Evolutionary conservation across 1,139 yeast genomes (phyloP).

Genomic region (Taphrina flavorubra): DNA sequence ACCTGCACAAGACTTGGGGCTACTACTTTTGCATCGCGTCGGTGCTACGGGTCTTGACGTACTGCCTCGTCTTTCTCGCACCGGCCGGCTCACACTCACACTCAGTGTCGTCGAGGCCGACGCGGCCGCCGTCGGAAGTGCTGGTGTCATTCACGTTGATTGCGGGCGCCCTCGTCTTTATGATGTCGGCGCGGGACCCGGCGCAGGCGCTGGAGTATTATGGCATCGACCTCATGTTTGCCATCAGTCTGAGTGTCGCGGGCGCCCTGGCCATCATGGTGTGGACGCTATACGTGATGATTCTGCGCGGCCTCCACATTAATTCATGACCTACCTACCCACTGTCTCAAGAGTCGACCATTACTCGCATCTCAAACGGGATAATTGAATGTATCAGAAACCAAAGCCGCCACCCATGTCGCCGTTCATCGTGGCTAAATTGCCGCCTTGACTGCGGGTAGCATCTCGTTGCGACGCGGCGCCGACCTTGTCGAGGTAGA

Average conservation of each 20-base stretch:
- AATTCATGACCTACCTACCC: background rate
- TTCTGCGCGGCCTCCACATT: conserved; percentile 6
- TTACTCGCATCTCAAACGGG: too few species aligned
- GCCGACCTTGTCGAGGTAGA: background rate
- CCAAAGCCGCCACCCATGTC: background rate
- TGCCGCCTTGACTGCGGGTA: background rate
- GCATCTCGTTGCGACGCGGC: background rate
- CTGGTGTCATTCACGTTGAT: conserved; percentile 76
- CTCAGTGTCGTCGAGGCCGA: conserved; percentile 57
- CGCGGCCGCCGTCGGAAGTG: conserved; percentile 83
- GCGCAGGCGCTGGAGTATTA: conserved; percentile 81
- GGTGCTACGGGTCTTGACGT: conserved; percentile 72
- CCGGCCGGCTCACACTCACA: conserved; percentile 52
- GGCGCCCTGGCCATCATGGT: conserved; percentile 26
- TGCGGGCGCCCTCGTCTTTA: conserved; percentile 88
- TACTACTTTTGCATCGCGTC: conserved; percentile 76
- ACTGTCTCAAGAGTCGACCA: too few species aligned
- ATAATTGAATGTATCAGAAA: too few species aligned
- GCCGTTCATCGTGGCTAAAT: background rate
- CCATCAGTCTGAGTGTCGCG: conserved; percentile 84
- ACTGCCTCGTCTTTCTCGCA: conserved; percentile 61
- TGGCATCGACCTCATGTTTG: conserved; percentile 88
- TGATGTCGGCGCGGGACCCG: conserved; percentile 88
- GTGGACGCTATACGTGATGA: conserved; percentile 13
- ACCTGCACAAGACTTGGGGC: conserved; percentile 92